A percentile compares a stretch with the other conserved stretches of the same genome.
phyloP scores from a whole-genome alignment of 1,139 yeast species.

The Tardiomyces digboiensis region DNA sequence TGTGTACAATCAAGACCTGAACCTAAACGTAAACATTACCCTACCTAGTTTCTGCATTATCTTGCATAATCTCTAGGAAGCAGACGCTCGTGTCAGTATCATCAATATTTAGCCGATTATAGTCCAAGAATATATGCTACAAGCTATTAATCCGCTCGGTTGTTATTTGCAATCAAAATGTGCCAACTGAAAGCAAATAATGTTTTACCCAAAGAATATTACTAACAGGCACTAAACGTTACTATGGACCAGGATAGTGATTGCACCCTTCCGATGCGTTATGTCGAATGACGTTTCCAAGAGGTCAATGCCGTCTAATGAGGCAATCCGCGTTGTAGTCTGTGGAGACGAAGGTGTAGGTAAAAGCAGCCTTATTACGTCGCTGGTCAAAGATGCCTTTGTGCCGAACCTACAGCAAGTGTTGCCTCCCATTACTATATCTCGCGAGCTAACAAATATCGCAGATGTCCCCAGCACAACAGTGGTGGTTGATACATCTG shows the following conservation, averaged over 20 bases:
- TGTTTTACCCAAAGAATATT: too few relatives aligned
- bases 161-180: too few relatives aligned
- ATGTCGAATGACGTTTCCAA: too few relatives aligned
- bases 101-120: too few relatives aligned
- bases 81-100: too few relatives aligned
- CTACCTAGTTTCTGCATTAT: background rate
- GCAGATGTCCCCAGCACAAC: constrained; percentile 56
- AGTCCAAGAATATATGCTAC: too few relatives aligned
- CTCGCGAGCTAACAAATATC: constrained; percentile 50
- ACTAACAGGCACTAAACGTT: too few relatives aligned
- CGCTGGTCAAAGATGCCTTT: constrained; percentile 71
- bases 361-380: constrained; percentile 49
- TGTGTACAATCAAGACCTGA: too few relatives aligned
- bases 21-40: background rate
- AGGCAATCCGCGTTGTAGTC: constrained; percentile 56
- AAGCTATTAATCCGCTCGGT: too few relatives aligned
- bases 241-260: too few relatives aligned
- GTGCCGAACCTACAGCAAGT: constrained; percentile 68
- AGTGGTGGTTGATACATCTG: constrained; percentile 67
- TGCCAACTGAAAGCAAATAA: too few relatives aligned
- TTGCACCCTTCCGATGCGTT: too few relatives aligned
- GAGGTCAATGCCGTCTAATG: background rate
- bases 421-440: constrained; percentile 76
- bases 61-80: background rate
- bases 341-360: constrained; percentile 83